These are phyloP conservation scores for Acanthamoeba healyi DNA, from an alignment of 208 protist species.

Conservation along the genomic window DNA sequence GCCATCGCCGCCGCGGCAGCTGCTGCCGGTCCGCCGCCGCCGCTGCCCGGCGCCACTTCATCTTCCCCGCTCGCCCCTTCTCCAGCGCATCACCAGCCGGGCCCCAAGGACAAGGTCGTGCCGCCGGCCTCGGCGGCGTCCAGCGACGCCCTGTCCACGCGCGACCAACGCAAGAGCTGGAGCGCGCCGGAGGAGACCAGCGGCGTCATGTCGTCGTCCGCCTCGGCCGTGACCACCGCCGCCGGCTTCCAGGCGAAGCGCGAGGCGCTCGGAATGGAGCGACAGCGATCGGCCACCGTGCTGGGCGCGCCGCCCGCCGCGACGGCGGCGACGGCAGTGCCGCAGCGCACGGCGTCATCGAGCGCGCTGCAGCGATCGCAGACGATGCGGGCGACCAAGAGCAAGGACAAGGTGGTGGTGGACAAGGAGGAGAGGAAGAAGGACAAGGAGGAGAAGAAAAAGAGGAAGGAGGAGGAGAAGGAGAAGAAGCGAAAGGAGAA, in stretches of 20 bases:
- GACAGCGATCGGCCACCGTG: neutral
- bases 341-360: neutral
- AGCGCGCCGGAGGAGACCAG: neutral
- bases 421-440: constrained; percentile 1
- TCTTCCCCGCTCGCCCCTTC: neutral
- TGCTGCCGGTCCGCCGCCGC: neutral
- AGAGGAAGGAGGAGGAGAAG: neutral
- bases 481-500: neutral
- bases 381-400: neutral
- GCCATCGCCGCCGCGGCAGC: neutral
- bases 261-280: neutral
- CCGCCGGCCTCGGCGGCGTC: neutral
- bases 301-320: neutral
- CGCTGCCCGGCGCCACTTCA: neutral
- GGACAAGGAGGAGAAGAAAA: neutral
- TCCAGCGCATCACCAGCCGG: neutral
- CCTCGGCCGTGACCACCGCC: neutral
- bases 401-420: neutral
- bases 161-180: neutral
- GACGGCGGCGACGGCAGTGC: neutral
- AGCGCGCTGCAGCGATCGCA: neutral
- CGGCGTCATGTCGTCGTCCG: neutral
- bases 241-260: neutral
- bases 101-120: neutral
- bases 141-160: neutral